Base-by-base conservation (phyloP, 805 yeast species). In the Starmera quercuum region DNA sequence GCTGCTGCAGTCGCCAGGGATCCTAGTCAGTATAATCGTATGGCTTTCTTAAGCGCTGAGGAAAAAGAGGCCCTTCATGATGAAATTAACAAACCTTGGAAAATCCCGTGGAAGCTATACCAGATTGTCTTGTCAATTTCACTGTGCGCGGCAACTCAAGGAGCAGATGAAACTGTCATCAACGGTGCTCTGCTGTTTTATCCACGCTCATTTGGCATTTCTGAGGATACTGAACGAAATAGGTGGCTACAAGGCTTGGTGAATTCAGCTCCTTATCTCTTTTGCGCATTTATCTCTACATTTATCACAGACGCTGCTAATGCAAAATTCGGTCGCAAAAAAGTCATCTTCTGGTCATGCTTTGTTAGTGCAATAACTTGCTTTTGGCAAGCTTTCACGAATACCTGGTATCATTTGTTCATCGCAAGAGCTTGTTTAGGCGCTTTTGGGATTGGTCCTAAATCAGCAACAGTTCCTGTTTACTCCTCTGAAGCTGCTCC, bases 81-180 rank as follows among this genome's bases (percentile, higher is more conserved):
- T 31, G 87, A 71, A 39, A 47, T 47, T 19, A 54, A 63, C 20
- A 67, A 64, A 29, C 71, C 68, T 14, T 73, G 68, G 74, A 54
- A 53, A 26, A 51, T 60, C 38, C 61, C 62, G 16, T 42, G 47
- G 7, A 73, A 66, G 38, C 60, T 80, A 45, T 54, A 71, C 40
- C 73, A 63, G 38, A 73, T 79, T 36, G 73, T 80, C 35, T 66
- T 76, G 11, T 68, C 78, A 43, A 76, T 81, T n/a, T 78, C 86
- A 2, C 68, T 79, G 73, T 81, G 83, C 33, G 88, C 87, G 15
- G 83, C 83, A 16, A 81, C 79, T 27, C 86, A 79, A 54, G 87
- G 88, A 53, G 79, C 80, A 78, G 87, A 81, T 57, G 85, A 81
- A 54, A 63, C 83, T 4, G 85, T 81, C 15, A 73, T 80, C 39